Evolutionary conservation across 2,329 filamentous ascomycete genomes (phyloP), one percentile per base, ranked within the genome.

Genomic region (Ceratocystis albifundus): DNA sequence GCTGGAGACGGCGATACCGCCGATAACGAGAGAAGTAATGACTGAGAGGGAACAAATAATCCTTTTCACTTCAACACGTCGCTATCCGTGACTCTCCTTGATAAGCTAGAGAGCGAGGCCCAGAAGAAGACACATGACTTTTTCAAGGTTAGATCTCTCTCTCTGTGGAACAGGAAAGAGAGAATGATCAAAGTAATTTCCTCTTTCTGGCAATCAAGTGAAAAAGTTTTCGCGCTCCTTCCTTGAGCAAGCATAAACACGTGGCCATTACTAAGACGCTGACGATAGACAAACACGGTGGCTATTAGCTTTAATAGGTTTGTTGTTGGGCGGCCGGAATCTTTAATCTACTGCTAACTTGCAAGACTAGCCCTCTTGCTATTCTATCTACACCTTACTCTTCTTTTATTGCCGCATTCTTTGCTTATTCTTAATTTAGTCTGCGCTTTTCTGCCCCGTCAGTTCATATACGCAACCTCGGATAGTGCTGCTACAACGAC

Each of bases 1-100:
- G 12, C 6, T 12, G 30, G 28, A 71, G 71, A 74, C 17, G 61
- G 25, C 25, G 61, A 50, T 12, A 44, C 25, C n/a, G 41, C 6
- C 4, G 61, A 44, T 6, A 20, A 44, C 28, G 61, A 17, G 32
- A 22, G 61, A 20, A 12, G 5, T 22, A 22, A 10, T 53, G 10
- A 25, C 48, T 41, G 36, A 41, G 4, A 15, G 22, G 22, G 20
- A 25, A 28, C 10, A 22, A 10, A 28, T 53, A 5, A 3, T 3
- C 48, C 10, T 12, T 41, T 41, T 12, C 36, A 12, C 10, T 4
- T 12, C 10, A 41, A 15, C 36, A 41, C 12, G n/a, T n/a, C n/a
- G 36, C 12, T 12, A 41, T 41, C 36, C 10, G 10, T 41, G 36
- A 12, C 10, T 41, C 10, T 15, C 10, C 3, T 12, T 41, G 3